Evolutionary conservation across 1,284 basidiomycete genomes (phyloP), one percentile per base, ranked within the genome.

Genomic region (Sporisorium scitamineum): DNA sequence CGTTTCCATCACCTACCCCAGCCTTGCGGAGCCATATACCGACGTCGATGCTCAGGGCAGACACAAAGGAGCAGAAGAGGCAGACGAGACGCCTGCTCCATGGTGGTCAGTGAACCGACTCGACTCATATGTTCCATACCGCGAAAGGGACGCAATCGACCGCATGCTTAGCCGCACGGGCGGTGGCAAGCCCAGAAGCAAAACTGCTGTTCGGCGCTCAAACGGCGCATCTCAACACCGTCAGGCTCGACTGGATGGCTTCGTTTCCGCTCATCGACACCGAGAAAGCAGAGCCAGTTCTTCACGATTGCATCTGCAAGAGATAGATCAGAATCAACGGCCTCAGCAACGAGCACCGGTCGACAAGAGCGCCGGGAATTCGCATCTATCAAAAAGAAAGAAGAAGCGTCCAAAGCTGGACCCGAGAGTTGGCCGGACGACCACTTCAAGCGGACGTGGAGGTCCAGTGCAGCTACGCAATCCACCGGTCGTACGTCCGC

Each of bases 101-200:
- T 68, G 73, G 73, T 76, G 73, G 73, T 67, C 73, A 0, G 64
- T 56, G 13, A 55, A 62, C 29, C 68, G 62, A 2, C 48, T 71
- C 24, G 52, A 57, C 27, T 59, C 63, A 11, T 44, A 62, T 14
- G 57, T 62, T 3, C 59, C 72, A 0, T 67, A 62, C 37, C 62
- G 72, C 20, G 72, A 75, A 34, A 31, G 62, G 24, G 72, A 83
- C 50, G 79, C 70, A 6, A 75, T 84, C 26, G 82, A 84, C 51
- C 77, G 80, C 13, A 82, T 84, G 79, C 75, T 84, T 7, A 59
- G 73, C 24, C 70, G 80, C 20, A 73, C 77, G 3, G 60, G 48
- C 24, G 75, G 67, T 13, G 50, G 61, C 18, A 68, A 69, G 22
- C 45, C 44, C 16, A 62, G 61, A 29, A 53, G 26, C 18, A 65